A percentile compares a stretch with the other conserved stretches of the same genome.
Evolutionary conservation across 768 basidiomycete species (phyloP).

Genomic region (Boletus reticulatus): DNA sequence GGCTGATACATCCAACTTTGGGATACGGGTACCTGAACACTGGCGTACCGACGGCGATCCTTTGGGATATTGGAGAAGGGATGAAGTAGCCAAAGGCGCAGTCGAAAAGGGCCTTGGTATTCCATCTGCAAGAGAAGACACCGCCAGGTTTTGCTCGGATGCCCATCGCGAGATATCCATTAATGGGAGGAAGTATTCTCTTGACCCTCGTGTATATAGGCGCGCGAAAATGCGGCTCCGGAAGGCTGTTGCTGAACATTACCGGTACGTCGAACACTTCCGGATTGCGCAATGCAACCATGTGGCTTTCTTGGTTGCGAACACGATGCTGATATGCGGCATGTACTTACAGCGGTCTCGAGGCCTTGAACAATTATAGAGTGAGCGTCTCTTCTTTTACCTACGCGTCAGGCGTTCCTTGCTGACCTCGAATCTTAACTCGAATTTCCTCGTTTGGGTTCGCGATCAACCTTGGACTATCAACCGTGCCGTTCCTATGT

Average conservation of each 20-base stretch:
- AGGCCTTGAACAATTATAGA: conserved; percentile 85
- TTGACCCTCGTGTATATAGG: conserved; percentile 76
- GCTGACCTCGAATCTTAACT: not conserved
- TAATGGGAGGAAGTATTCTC: conserved; percentile 12
- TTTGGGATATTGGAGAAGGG: not conserved
- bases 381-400: conserved; percentile 35
- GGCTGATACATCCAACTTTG: not conserved
- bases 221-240: conserved; percentile 84
- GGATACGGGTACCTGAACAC: not conserved
- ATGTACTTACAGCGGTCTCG: conserved; percentile 55
- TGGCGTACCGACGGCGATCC: not conserved
- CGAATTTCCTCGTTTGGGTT: not conserved
- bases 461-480: not conserved
- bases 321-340: conserved; percentile 8
- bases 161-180: not conserved
- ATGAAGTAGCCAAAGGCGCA: not conserved
- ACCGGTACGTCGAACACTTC: conserved; percentile 49
- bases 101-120: not conserved
- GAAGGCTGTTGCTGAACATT: conserved; percentile 80
- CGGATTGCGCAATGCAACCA: no score
- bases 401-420: not conserved
- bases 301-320: not conserved
- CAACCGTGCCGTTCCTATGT: not conserved
- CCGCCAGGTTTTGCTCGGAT: no score
- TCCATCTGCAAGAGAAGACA: not conserved